Percentiles rank a stretch among this genome's conserved stretches.
These are phyloP conservation scores for Penicillium cataractarum DNA, from an alignment of 495 filamentous ascomycete genomes.

Conservation along the genomic window DNA sequence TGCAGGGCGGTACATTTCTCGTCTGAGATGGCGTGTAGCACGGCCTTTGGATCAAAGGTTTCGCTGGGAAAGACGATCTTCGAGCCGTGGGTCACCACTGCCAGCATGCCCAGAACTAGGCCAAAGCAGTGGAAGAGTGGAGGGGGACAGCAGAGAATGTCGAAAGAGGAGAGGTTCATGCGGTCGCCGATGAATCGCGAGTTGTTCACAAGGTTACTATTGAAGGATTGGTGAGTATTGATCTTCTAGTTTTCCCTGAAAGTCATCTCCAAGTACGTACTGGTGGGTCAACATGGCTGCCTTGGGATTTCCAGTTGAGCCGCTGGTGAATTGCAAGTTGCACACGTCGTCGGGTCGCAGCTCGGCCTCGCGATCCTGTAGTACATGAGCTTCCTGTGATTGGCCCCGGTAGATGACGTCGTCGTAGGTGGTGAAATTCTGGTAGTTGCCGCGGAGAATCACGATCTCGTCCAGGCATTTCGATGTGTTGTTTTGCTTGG, in stretches of 20 bases:
- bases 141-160: conserved; percentile 70
- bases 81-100: conserved; percentile 66
- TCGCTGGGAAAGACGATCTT: conserved; percentile 69
- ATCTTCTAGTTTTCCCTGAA: background rate
- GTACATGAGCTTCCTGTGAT: conserved; percentile 40
- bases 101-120: conserved; percentile 69
- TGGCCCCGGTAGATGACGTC: conserved; percentile 44
- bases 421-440: conserved; percentile 54
- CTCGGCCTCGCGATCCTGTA: conserved; percentile 47
- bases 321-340: conserved; percentile 73
- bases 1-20: conserved; percentile 72
- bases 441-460: conserved; percentile 56
- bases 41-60: conserved; percentile 62
- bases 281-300: conserved; percentile 76
- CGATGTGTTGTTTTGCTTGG: conserved; percentile 35
- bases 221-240: background rate
- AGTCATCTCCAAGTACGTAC: conserved; percentile 39
- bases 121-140: conserved; percentile 78
- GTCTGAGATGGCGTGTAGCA: conserved; percentile 59
- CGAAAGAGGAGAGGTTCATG: conserved; percentile 63
- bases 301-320: conserved; percentile 71
- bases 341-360: conserved; percentile 64
- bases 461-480: conserved; percentile 52
- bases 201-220: conserved; percentile 71
- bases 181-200: conserved; percentile 70